phyloP scores from a whole-genome alignment of 2,329 filamentous ascomycete genomes.

The Fusarium luffae region DNA sequence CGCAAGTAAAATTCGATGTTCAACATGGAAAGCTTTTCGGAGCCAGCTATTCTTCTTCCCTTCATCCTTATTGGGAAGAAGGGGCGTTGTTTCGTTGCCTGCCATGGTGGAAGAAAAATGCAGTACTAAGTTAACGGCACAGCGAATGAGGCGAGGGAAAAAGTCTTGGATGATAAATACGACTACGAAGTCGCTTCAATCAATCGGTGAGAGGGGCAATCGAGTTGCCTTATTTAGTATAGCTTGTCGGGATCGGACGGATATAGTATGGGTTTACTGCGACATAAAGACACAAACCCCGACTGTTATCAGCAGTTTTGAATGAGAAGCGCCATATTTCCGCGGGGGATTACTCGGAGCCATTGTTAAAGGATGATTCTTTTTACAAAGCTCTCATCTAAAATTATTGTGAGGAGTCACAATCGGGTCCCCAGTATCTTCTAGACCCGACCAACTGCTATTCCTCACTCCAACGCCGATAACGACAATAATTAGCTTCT shows the following conservation, averaged over 20 bases:
- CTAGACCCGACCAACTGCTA: too few relatives aligned
- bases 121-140: not conserved
- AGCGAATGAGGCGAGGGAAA: conserved; percentile 8
- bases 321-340: not conserved
- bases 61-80: conserved; percentile 28
- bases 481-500: too few relatives aligned
- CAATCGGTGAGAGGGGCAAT: conserved; percentile 26
- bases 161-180: conserved; percentile 32
- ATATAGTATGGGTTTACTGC: conserved; percentile 1
- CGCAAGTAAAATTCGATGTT: conserved; percentile 65
- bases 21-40: conserved; percentile 43
- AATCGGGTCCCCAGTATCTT: not conserved
- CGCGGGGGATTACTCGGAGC: too few relatives aligned
- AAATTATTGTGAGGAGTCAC: not conserved
- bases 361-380: too few relatives aligned
- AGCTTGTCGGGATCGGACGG: conserved; percentile 27
- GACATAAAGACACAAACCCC: not conserved
- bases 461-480: too few relatives aligned
- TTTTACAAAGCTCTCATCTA: too few relatives aligned
- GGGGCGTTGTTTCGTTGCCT: conserved; percentile 41
- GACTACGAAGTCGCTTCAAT: conserved; percentile 16
- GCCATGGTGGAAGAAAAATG: conserved; percentile 28
- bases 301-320: not conserved
- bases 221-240: conserved; percentile 20
- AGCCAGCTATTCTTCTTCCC: conserved; percentile 31